Base-by-base conservation (phyloP, 1,139 yeast species). In the Waltiozyma sp. region DNA sequence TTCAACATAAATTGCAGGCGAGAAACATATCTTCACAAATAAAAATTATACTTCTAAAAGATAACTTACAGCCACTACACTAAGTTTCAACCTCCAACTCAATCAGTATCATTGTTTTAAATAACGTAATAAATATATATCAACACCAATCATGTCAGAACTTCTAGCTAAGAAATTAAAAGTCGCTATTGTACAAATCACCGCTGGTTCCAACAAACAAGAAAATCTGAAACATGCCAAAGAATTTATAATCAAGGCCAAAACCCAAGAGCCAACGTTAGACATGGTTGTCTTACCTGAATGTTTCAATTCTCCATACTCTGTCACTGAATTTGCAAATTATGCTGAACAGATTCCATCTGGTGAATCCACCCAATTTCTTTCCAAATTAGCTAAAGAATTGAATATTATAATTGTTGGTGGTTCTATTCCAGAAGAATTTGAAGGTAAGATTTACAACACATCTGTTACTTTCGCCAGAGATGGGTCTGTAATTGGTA, bases 241-340 rank as follows among this genome's bases (percentile, higher is more conserved):
- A 45, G 65, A 65, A 24, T 75, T 63, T 52, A 74, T 81, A 41
- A 64, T 68, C 35, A 75, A 73, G 45, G 89, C 89, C 3, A 61
- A 69, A 4, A 16, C 38, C 15, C 37, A 42, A 23, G 45, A 49
- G 3, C 52, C 53, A 31, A 65, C 68, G 36, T 68, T 80, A 16
- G 83, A 81, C 50, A 38, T 80, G 46, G 59, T 66, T 6, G 67
- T 66, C 3, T 52, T 67, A 7, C 71, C 71, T 6, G 97, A 91
- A 65, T 89, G 96, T 64, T 91, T 89, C 74, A 89, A 89, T 62
- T 84, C 96, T 1, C 97, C 97, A 5, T 91, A 91, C 58, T 81
- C 95, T 0, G 95, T 87, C 26, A 77, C 77, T 46, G 83, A 91
- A 47, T 91, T 91, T 63, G 76, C 83, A 24, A 77, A 84, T 49